Percentiles rank a stretch among this genome's conserved stretches.
These are phyloP conservation scores for Auriscalpium microsporum DNA, from an alignment of 768 basidiomycete species.

Conservation along the genomic window DNA sequence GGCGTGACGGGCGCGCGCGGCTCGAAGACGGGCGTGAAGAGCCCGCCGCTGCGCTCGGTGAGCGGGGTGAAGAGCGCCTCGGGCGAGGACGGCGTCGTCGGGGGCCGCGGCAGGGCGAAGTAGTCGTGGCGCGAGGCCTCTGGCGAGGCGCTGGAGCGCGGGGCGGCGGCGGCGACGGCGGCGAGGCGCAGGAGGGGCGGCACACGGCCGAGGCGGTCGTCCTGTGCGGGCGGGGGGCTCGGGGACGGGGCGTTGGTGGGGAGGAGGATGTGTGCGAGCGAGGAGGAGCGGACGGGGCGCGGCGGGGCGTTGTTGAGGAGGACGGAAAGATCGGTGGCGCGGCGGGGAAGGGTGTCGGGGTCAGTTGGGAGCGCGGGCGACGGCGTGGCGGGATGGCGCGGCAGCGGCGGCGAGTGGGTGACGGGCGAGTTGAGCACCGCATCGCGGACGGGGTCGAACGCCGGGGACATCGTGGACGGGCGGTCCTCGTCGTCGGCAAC, in stretches of 20 bases:
- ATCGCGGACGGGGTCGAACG: conserved; percentile 83
- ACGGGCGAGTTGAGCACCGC: conserved; percentile 75
- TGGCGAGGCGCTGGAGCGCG: not conserved
- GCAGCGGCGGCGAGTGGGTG: conserved; percentile 35
- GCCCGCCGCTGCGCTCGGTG: conserved; percentile 1
- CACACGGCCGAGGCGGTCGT: conserved; percentile 12
- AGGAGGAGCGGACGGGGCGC: conserved; percentile 11
- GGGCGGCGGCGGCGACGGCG: not conserved
- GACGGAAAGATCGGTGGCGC: conserved; percentile 71
- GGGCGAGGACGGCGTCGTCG: conserved; percentile 3
- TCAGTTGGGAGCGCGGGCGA: conserved; percentile 28
- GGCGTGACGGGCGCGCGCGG: conserved; percentile 10
- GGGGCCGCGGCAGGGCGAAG: not conserved
- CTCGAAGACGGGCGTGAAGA: conserved; percentile 11
- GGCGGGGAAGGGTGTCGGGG: conserved; percentile 33
- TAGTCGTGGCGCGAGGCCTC: not conserved
- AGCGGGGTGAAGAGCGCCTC: conserved; percentile 12
- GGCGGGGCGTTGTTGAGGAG: conserved; percentile 58
- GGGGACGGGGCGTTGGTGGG: conserved; percentile 12
- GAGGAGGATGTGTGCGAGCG: conserved; percentile 18
- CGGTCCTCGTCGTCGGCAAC: conserved; percentile 7
- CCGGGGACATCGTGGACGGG: conserved; percentile 38
- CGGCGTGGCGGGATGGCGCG: conserved; percentile 17
- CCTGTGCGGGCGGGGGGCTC: conserved; percentile 12
- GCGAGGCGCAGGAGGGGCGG: conserved; percentile 8